Conservation (phyloP, 1,284 basidiomycete species). For the Tilletia walkeri region DNA sequence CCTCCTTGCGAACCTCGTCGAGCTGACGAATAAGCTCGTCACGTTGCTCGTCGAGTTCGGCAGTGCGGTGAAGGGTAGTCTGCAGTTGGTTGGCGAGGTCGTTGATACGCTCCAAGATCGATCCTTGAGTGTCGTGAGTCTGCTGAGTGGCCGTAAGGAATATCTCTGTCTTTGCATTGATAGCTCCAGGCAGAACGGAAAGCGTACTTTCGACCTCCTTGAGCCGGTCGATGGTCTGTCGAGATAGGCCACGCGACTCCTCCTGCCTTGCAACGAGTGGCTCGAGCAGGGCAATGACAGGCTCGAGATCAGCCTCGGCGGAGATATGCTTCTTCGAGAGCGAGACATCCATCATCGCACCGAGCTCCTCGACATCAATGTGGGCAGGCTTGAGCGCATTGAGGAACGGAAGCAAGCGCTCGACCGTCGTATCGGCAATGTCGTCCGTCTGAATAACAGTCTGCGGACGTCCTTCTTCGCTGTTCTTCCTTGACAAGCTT, state of each 20-base stretch:
- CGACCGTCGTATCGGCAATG: constrained; percentile 30
- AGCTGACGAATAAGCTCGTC: constrained; percentile 22
- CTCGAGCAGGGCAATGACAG: constrained; percentile 43
- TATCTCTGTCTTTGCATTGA: constrained; percentile 48
- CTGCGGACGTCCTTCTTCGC: constrained; percentile 20
- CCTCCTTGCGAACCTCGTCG: constrained; percentile 18
- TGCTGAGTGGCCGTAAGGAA: constrained; percentile 30
- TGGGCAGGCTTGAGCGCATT: constrained; percentile 34
- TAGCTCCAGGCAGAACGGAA: constrained; percentile 34
- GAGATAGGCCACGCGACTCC: constrained; percentile 28
- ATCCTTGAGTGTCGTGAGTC: constrained; percentile 18
- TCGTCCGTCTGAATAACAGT: constrained; percentile 7
- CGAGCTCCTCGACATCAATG: constrained; percentile 37
- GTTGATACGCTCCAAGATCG: constrained; percentile 23
- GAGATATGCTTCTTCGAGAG: constrained; percentile 37
- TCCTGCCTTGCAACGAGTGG: constrained; percentile 44
- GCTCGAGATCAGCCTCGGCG: constrained; percentile 36
- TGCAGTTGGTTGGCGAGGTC: constrained; percentile 12
- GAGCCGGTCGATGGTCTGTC: constrained; percentile 36
- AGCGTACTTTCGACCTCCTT: constrained; percentile 39
- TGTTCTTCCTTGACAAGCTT: constrained; percentile 22
- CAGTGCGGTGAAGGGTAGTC: neutral
- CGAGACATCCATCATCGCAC: constrained; percentile 26
- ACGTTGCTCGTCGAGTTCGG: constrained; percentile 15
- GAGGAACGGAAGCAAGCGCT: constrained; percentile 31